Conservation (phyloP, 768 basidiomycete species). For the Trametes punicea region DNA sequence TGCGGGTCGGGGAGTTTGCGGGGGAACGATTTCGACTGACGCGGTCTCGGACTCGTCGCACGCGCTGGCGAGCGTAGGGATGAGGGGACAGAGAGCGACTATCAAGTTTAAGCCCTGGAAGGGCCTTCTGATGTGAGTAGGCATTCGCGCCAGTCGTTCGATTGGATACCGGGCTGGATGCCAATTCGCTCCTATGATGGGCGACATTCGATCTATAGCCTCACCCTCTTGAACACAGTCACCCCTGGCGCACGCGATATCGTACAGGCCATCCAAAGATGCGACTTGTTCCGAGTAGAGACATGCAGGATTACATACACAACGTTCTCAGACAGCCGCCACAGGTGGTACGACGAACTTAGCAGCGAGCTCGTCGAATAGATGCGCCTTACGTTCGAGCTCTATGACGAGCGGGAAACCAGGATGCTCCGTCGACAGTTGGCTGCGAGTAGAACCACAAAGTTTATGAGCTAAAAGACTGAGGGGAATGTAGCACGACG, state of each 20-base stretch:
- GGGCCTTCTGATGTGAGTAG: neutral
- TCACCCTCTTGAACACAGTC: too few species aligned
- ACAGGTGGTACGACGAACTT: conserved; percentile 60
- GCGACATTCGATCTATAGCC: too few species aligned
- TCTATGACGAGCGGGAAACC: conserved; percentile 68
- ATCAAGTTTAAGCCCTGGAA: conserved; percentile 15
- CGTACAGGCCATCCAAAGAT: neutral
- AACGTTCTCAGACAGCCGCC: conserved; percentile 31
- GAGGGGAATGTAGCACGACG: too few species aligned
- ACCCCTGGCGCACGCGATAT: neutral
- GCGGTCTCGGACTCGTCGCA: conserved; percentile 20
- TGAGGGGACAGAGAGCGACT: conserved; percentile 21
- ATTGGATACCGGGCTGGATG: neutral
- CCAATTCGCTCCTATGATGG: too few species aligned
- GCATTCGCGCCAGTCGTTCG: too few species aligned
- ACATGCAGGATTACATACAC: neutral
- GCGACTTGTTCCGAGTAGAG: neutral
- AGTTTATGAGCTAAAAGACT: too few species aligned
- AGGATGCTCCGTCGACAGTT: conserved; percentile 50
- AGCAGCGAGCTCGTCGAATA: conserved; percentile 62
- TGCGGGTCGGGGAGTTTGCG: conserved; percentile 5
- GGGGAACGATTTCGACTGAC: conserved; percentile 15
- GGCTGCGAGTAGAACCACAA: too few species aligned
- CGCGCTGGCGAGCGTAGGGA: conserved; percentile 1
- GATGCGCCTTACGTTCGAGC: conserved; percentile 51